Conservation (phyloP, 768 basidiomycete species). For the Tylopilus balloui region DNA sequence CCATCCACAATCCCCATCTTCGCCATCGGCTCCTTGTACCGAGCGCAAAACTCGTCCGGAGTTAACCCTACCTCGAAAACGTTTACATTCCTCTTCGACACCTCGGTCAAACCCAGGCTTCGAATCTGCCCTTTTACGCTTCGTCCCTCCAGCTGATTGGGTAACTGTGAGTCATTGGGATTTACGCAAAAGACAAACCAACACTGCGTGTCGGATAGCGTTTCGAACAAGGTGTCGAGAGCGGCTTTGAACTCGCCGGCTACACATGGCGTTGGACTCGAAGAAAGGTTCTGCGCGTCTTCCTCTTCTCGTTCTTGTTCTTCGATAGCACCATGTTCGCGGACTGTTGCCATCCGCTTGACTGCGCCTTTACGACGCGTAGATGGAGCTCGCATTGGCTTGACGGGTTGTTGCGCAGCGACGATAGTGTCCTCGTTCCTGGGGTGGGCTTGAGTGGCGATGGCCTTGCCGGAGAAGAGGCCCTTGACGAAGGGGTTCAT, state of each 20-base stretch:
- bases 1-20: conserved; percentile 57
- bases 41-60: conserved; percentile 77
- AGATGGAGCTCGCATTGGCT: conserved; percentile 92
- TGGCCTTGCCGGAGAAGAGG: conserved; percentile 82
- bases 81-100: conserved; percentile 60
- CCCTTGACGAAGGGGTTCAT: conserved; percentile 89
- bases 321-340: conserved; percentile 19
- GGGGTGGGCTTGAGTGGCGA: conserved; percentile 90
- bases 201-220: conserved; percentile 81
- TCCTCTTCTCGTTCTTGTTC: conserved; percentile 52
- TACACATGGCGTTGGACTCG: conserved; percentile 53
- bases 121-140: conserved; percentile 90
- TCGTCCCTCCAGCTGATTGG: conserved; percentile 89
- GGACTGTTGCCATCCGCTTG: conserved; percentile 46
- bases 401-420: conserved; percentile 86
- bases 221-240: conserved; percentile 80
- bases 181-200: conserved; percentile 94
- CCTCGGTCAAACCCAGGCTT: conserved; percentile 72
- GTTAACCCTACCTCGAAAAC: conserved; percentile 85
- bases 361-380: conserved; percentile 76
- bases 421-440: conserved; percentile 94
- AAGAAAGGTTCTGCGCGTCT: conserved; percentile 30
- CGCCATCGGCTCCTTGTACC: conserved; percentile 70
- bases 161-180: conserved; percentile 92
- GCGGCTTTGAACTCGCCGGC: conserved; percentile 86